Evolutionary conservation across 2,329 filamentous ascomycete genomes (phyloP).

Genomic region (Aspergillus puulaauensis): DNA sequence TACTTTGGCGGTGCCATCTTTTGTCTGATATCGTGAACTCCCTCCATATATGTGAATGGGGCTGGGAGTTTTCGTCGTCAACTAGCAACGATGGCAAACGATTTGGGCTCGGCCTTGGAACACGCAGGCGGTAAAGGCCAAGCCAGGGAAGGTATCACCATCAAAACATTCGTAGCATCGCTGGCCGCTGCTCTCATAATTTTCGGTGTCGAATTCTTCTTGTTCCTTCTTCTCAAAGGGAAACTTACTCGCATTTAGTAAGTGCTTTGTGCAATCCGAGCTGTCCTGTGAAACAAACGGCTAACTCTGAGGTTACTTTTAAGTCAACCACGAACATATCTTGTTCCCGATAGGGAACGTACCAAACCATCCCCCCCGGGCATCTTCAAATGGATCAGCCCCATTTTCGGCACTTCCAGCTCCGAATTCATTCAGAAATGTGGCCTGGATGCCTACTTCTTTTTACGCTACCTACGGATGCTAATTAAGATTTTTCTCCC

Average conservation of each 20-base stretch:
- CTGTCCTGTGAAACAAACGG: not conserved
- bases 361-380: conserved; percentile 69
- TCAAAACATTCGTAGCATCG: conserved; percentile 63
- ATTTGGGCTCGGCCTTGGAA: conserved; percentile 36
- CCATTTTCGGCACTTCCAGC: conserved; percentile 66
- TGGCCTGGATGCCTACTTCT: conserved; percentile 95
- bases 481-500: conserved; percentile 91
- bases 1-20: not conserved
- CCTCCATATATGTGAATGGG: not conserved
- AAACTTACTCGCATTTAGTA: conserved; percentile 82
- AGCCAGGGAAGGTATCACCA: conserved; percentile 35
- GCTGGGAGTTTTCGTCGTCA: not conserved
- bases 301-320: conserved; percentile 5
- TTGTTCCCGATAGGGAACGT: conserved; percentile 81
- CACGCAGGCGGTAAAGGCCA: conserved; percentile 37
- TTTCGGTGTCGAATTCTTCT: conserved; percentile 61
- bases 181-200: conserved; percentile 61
- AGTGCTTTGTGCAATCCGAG: conserved; percentile 30
- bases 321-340: conserved; percentile 79
- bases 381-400: conserved; percentile 54
- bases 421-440: conserved; percentile 93
- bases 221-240: conserved; percentile 76
- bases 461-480: conserved; percentile 83
- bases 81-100: conserved; percentile 21
- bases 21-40: not conserved